These are phyloP conservation scores for Neoboletus magnificus DNA, from an alignment of 768 basidiomycete species.

Conservation along the genomic window DNA sequence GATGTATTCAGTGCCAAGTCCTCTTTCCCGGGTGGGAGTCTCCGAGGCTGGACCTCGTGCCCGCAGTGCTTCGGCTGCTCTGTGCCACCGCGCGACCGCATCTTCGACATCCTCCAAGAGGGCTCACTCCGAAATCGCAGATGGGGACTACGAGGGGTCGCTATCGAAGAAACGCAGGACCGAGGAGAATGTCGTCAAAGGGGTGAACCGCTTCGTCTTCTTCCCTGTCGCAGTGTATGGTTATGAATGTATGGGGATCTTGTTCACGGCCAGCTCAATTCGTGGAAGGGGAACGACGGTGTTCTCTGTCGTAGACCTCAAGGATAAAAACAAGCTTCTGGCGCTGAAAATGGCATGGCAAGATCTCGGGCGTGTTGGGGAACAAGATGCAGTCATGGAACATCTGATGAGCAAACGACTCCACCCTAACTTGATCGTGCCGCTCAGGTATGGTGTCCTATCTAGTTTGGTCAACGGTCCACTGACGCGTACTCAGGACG, in stretches of 20 bases:
- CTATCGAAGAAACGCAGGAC: not conserved
- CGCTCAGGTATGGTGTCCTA: no score
- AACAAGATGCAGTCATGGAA: not conserved
- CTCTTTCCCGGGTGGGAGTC: not conserved
- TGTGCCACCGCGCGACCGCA: not conserved
- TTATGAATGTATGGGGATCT: not conserved
- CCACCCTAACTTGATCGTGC: no score
- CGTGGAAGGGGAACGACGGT: conserved; percentile 12
- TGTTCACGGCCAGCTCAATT: conserved; percentile 8
- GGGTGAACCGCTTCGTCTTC: not conserved
- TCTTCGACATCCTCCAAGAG: conserved; percentile 1
- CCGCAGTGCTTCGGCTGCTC: not conserved
- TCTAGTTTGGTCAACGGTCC: no score
- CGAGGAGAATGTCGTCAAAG: not conserved
- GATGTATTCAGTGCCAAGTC: not conserved
- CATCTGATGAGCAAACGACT: no score
- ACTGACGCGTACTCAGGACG: no score
- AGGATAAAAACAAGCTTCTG: no score
- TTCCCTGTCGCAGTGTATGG: not conserved
- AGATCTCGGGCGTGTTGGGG: not conserved
- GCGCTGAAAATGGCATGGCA: no score
- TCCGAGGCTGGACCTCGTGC: not conserved
- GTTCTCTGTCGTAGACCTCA: not conserved
- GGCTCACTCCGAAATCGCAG: not conserved
- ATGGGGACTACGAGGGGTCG: not conserved